Evolutionary conservation across 2,329 filamentous ascomycete species (phyloP), one percentile per base, ranked within the genome.

Genomic region (Plenodomus biglobosus): DNA sequence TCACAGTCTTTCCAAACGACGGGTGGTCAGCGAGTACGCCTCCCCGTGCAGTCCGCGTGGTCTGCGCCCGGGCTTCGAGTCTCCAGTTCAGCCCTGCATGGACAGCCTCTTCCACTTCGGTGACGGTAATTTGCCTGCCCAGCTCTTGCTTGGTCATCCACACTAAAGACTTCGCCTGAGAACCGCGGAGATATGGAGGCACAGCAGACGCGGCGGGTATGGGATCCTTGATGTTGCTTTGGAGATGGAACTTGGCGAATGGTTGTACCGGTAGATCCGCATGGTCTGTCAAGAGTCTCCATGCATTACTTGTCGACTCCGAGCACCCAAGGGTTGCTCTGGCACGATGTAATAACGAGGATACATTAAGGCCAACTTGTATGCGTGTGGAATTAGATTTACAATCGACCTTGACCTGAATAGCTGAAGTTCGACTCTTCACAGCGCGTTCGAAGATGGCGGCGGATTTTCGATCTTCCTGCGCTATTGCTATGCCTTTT

Each of bases 1-100:
- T 78, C 1, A 83, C 78, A 0, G 85, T 88, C 59, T 88, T 88
- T 0, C 85, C 85, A 59, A 85, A 87, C 0, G 82, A 84, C 27
- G 86, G 83, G 38, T 82, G 76, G 58, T 86, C 83, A 2, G 84
- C 84, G 27, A 86, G 73, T 16, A 87, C 75, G 4, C 85, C 85
- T 11, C 85, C 85, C 16, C 76, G 77, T 35, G 85, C 52, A 24
- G 50, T 30, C 43, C 73, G 40, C n/a, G 65, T 19, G 30, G 73
- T 63, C 49, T 75, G 57, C n/a, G 76, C 79, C n/a, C 66, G 69
- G 1, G 74, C 82, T 62, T 86, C 84, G 2, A 77, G 76, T 48
- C 80, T 77, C 80, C 82, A 86, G 10, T 78, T 75, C 22, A 85
- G 60, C 18, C 74, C 61, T 0, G 72, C 58, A 11, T 85, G 61